These are phyloP conservation scores for Colletotrichum chrysophilum DNA, from an alignment of 2,329 filamentous ascomycete species.

Conservation along the genomic window DNA sequence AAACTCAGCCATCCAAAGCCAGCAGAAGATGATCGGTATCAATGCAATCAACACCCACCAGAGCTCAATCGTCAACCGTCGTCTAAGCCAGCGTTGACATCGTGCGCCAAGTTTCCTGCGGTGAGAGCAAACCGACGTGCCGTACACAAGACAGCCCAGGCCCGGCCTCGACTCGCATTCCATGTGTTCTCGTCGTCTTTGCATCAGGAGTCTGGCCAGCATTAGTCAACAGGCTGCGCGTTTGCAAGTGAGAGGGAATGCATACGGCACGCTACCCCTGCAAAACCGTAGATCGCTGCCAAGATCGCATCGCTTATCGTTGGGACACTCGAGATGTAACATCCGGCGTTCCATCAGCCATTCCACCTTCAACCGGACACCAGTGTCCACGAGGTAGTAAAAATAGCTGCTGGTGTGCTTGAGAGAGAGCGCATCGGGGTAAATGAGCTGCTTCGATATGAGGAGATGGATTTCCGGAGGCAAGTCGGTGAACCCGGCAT, in stretches of 20 bases:
- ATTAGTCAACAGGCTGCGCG: neutral
- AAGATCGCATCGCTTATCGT: conserved; percentile 60
- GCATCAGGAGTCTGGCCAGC: conserved; percentile 57
- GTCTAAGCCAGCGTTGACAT: conserved; percentile 48
- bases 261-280: conserved; percentile 62
- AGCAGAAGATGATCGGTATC: conserved; percentile 43
- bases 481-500: conserved; percentile 50
- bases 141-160: conserved; percentile 60
- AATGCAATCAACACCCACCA: conserved; percentile 55
- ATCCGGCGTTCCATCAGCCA: conserved; percentile 71
- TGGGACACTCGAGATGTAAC: conserved; percentile 70
- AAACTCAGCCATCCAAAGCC: conserved; percentile 37
- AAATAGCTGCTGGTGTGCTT: conserved; percentile 72
- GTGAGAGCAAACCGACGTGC: conserved; percentile 53
- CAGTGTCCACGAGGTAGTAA: conserved; percentile 68
- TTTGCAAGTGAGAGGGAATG: neutral
- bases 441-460: conserved; percentile 65
- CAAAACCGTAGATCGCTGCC: conserved; percentile 66
- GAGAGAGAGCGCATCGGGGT: conserved; percentile 73
- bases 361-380: conserved; percentile 67
- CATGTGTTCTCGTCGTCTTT: conserved; percentile 61
- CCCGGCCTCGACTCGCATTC: conserved; percentile 65
- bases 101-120: conserved; percentile 48
- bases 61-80: conserved; percentile 48
- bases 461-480: conserved; percentile 72